Evolutionary conservation across 2,329 filamentous ascomycete species (phyloP), one percentile per base, ranked within the genome.

Genomic region (Fusarium goolgardi): DNA sequence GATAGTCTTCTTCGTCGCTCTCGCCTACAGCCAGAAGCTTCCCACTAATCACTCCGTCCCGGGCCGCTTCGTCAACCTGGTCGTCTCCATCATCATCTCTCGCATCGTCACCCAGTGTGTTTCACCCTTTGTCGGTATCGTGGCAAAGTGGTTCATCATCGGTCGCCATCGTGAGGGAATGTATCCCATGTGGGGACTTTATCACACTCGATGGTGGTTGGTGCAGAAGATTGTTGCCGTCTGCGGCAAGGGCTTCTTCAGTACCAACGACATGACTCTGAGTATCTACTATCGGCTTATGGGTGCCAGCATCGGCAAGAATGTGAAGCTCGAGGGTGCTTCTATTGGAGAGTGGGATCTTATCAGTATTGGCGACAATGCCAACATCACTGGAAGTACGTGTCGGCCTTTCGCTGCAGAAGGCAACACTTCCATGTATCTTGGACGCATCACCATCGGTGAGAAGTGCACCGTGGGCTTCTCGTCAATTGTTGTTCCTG

Each of bases 151-250:
- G 47, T 6, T 62, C n/a, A 62, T 62, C 13, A 46, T 62, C 6
- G 57, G 59, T 0, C 34, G 59, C 1, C 61, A 62, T 37, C 40
- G 23, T 0, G 46, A 55, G 12, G 59, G 57, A 0, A 25, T 62
- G 1, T 62, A 62, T 4, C 59, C 59, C 0, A 62, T 62, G 59
- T 62, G 59, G 59, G 59, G 59, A 13, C 15, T 46, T 1, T 62
- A 62, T 15, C 59, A 62, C n/a, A 62, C 59, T 0, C 29, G 59
- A 11, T 62, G 59, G 59, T 62, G 59, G 59, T 16, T 62, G 31
- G 40, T 62, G 6, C 59, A 62, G 18, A 62, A 62, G 57, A 62
- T 62, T 0, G 34, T 62, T 6, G n/a, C 47, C 0, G 45, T 62
- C 8, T 62, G 59, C 0, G 47, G 57, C 5, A 31, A 13, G 13